These are phyloP conservation scores for Ogataea chonburiensis DNA, from an alignment of 805 yeast species.

Conservation along the genomic window DNA sequence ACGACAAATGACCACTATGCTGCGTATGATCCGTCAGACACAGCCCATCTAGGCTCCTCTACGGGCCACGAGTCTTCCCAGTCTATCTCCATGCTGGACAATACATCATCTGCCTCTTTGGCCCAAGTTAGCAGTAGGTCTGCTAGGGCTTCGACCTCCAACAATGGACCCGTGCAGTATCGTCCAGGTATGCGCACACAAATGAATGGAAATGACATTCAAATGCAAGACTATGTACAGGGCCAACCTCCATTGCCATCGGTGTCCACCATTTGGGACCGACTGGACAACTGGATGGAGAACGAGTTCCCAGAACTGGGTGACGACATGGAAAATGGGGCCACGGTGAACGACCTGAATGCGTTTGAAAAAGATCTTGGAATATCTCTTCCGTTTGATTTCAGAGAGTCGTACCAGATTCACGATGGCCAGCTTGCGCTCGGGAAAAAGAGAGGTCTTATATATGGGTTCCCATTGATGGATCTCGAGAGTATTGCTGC, in stretches of 20 bases:
- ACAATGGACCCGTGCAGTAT: slow-evolving; percentile 40
- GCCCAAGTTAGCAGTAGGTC: slow-evolving; percentile 39
- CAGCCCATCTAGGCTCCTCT: slow-evolving; percentile 29
- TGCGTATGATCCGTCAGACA: slow-evolving; percentile 40
- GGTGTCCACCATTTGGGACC: slow-evolving; percentile 82
- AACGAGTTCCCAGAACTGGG: slow-evolving; percentile 77
- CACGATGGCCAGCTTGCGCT: slow-evolving; percentile 91
- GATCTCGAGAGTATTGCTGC: slow-evolving; percentile 77
- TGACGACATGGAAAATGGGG: slow-evolving; percentile 75
- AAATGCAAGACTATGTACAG: slow-evolving; percentile 39
- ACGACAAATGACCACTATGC: slow-evolving; percentile 63
- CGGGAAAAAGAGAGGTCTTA: slow-evolving; percentile 72
- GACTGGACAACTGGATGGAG: slow-evolving; percentile 80
- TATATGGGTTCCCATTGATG: slow-evolving; percentile 79
- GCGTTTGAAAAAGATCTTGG: slow-evolving; percentile 83
- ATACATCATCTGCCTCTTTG: slow-evolving; percentile 36
- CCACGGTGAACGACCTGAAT: slow-evolving; percentile 73
- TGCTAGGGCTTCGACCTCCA: slow-evolving; percentile 34
- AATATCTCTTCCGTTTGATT: slow-evolving; percentile 73
- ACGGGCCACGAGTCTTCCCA: slow-evolving; percentile 28
- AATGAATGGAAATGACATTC: slow-evolving; percentile 55
- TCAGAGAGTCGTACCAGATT: slow-evolving; percentile 70
- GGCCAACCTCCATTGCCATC: slow-evolving; percentile 59
- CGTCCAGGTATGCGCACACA: slow-evolving; percentile 41
- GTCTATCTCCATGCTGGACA: slow-evolving; percentile 32